Evolutionary conservation across 2,329 filamentous ascomycete species (phyloP).

Genomic region (Paecilomyces variotii): DNA sequence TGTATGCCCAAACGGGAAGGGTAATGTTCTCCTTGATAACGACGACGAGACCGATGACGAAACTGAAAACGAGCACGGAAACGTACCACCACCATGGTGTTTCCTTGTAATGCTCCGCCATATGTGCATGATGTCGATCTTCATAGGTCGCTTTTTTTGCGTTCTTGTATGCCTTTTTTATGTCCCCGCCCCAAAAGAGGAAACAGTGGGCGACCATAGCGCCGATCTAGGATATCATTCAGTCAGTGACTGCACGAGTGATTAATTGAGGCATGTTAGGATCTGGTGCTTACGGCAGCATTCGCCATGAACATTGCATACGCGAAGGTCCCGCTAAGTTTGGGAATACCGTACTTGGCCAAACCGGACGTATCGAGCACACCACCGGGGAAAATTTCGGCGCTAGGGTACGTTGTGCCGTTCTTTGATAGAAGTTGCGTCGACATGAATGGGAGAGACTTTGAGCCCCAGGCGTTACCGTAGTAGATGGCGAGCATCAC

Average conservation of each 20-base stretch:
- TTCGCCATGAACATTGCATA: conserved; percentile 51
- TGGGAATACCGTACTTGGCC: conserved; percentile 39
- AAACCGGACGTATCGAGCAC: conserved; percentile 27
- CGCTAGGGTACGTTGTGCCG: conserved; percentile 35
- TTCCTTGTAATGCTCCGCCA: conserved; percentile 48
- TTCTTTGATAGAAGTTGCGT: conserved; percentile 36
- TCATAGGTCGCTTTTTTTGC: conserved; percentile 36
- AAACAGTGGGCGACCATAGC: conserved; percentile 46
- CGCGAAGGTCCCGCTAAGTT: conserved; percentile 43
- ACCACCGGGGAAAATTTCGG: conserved; percentile 31
- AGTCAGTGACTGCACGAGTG: conserved; percentile 2
- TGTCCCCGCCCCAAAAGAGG: conserved; percentile 50
- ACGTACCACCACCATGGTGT: conserved; percentile 31
- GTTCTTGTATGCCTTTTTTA: conserved; percentile 41
- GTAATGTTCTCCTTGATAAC: conserved; percentile 23
- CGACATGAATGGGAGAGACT: conserved; percentile 48
- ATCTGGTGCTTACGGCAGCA: conserved; percentile 40
- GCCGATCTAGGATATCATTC: conserved; percentile 38
- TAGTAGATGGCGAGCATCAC: conserved; percentile 49
- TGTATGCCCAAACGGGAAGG: conserved; percentile 24
- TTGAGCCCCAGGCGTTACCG: conserved; percentile 40
- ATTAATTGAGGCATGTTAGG: fast-evolving
- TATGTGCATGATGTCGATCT: conserved; percentile 47
- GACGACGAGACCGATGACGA: conserved; percentile 19
- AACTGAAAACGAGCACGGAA: conserved; percentile 18